Base-by-base conservation (phyloP, 306 rosid genomes). In the Vachellia collinsii region DNA sequence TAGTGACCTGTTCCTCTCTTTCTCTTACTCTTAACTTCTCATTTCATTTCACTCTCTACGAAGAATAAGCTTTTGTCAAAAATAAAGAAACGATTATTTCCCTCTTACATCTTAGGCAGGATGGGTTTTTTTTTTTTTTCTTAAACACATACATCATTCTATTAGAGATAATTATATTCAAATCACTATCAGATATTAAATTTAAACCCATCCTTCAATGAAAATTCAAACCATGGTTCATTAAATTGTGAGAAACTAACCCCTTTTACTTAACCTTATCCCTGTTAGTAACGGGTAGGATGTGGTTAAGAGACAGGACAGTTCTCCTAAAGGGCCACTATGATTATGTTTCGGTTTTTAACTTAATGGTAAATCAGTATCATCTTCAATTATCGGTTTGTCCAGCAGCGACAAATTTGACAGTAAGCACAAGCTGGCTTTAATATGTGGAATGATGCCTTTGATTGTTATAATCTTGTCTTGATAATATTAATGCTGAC, bases 401-500 rank as follows among this genome's bases (percentile, higher is more conserved):
- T 79, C 80, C 73, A 74, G 67, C 73, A 65, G 29, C 64, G 34
- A 73, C n/a, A 59, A 67, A 73, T 34, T 70, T 61, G 69, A 70
- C 51, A 51, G 36, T 64, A 53, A 36, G 4, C 43, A 65, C 11
- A 36, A 62, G 29, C 16, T 62, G 29, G 68, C n/a, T 5, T 62
- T 7, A 34, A 47, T 25, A 51, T 39, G 68, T n/a, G 19, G 79
- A 41, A 77, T 16, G 65, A 80, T 80, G 81, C 61, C 70, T 25
- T 70, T 66, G 77, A 72, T 42, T 48, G 80, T 80, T 76, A 77
- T 73, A 77, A 72, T 34, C 67, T 56, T 16, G 68, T 14, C 53
- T 48, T 48, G 0, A 43, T 43, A 1, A 66, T 54, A 39, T 56
- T 13, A 69, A 80, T 13, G 43, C 77, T n/a, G 25, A 54, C n/a